Base-by-base conservation (phyloP, 2,329 filamentous ascomycete genomes). In the Fusarium sulawesiense region DNA sequence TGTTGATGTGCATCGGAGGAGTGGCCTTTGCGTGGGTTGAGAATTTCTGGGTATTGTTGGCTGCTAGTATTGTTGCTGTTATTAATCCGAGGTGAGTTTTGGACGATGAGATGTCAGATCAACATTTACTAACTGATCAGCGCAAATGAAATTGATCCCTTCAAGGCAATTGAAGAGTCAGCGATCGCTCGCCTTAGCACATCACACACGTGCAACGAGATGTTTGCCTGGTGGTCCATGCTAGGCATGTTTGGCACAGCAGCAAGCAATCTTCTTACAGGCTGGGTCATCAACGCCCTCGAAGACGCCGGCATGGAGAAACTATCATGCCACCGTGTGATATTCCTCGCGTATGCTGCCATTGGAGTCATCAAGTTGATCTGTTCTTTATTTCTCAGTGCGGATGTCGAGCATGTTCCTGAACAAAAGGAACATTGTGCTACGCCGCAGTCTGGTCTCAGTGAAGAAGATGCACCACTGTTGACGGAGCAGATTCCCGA, bases 181-280 rank as follows among this genome's bases (percentile, higher is more conserved):
- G 71, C 71, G 0, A 66, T 73, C 13, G 71, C 71, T 6, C 71
- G 66, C 0, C 60, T 73, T 1, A 73, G 71, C 49, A 72, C 61
- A 2, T 27, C 62, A 7, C 62, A 73, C 8, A 73, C 68, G 8
- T 66, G 71, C 37, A 73, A 72, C 14, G 71, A 73, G 7, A 55
- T 73, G 49, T 73, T 73, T 29, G 71, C 71, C 0, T 73, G 71
- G 71, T 73, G 71, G 71, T 70, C 68, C 7, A 73, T 73, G 71
- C 42, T 73, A 7, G 71, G 71, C 27, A 73, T 72, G 71, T 56
- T 73, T 12, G 71, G 71, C 12, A 73, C 71, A 1, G 71, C 71
- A 2, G 62, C 58, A 1, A 73, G 71, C 23, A 73, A 73, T 18
- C 62, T 73, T 2, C 45, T 70, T 0, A 70, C 71, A 5, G 71